phyloP scores from a whole-genome alignment of 441 rosid species.

The Gossypium lobatum region DNA sequence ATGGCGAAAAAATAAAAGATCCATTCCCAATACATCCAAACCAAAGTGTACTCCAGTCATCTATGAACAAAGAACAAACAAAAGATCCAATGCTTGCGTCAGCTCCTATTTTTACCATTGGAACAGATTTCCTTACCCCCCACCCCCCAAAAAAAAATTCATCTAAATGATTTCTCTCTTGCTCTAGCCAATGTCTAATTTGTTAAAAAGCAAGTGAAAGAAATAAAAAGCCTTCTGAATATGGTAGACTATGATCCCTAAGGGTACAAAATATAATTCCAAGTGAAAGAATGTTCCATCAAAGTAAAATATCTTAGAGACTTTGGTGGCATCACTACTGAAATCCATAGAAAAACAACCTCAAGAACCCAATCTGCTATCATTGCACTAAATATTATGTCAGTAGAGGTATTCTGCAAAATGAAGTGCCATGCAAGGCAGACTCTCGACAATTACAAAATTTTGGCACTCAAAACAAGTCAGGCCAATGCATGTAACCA shows the following conservation, averaged over 20 bases:
- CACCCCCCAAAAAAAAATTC: background rate
- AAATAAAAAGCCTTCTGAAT: background rate
- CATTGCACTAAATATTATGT: background rate
- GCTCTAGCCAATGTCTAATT: background rate
- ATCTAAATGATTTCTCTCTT: background rate
- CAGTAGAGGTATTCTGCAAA: background rate
- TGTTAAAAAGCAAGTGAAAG: background rate
- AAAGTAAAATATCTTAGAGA: background rate
- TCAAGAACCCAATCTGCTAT: background rate
- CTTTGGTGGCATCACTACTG: background rate
- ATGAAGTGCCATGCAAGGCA: background rate
- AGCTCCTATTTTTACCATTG: constrained; percentile 2
- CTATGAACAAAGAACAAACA: background rate
- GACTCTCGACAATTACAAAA: background rate
- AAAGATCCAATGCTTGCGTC: background rate
- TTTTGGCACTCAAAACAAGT: background rate
- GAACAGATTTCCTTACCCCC: background rate
- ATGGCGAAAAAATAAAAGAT: background rate
- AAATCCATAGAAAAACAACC: background rate
- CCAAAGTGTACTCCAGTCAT: background rate
- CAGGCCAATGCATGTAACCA: background rate
- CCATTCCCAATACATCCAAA: background rate
- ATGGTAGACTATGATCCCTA: constrained; percentile 3
- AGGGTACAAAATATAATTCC: background rate
- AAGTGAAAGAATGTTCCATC: background rate